phyloP scores from a whole-genome alignment of 2,329 filamentous ascomycete species.

The Colletotrichum incanum region DNA sequence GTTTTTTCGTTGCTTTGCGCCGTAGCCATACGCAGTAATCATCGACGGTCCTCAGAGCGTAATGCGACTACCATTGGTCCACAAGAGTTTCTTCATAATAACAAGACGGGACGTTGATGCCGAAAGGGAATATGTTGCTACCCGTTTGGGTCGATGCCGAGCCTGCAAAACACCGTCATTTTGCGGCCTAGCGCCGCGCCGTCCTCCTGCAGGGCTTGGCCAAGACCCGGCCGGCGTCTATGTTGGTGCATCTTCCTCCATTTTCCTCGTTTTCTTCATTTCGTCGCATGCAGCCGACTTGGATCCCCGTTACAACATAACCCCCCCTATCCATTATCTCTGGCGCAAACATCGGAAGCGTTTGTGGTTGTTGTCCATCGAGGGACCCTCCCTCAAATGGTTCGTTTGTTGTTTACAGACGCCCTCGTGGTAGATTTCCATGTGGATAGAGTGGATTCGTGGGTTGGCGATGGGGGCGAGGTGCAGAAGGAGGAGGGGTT shows the following conservation, averaged over 20 bases:
- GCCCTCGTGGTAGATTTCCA: background rate
- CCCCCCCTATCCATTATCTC: background rate
- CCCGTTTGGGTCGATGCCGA: conserved; percentile 14
- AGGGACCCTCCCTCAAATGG: no score
- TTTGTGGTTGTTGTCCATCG: background rate
- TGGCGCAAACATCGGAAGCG: background rate
- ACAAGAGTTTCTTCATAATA: background rate
- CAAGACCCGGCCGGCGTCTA: conserved; percentile 1
- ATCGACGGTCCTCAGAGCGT: background rate
- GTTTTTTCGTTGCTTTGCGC: background rate
- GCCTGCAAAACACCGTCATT: conserved; percentile 34
- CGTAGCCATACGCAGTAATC: background rate
- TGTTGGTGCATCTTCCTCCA: background rate
- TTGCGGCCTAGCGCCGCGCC: conserved; percentile 22
- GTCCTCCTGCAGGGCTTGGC: conserved; percentile 13
- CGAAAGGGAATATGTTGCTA: conserved; percentile 3
- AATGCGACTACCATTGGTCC: background rate
- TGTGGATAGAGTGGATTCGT: conserved; percentile 4
- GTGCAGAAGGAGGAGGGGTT: background rate
- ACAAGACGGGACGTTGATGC: conserved; percentile 3
- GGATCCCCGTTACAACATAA: background rate
- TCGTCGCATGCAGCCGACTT: background rate
- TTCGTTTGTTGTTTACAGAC: background rate
- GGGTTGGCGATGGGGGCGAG: conserved; percentile 4
- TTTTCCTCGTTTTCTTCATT: background rate